Percentiles rank a stretch among this genome's conserved stretches.
These are phyloP conservation scores for Aphanomyces invadans DNA, from an alignment of 352 stramenopile species.

Conservation along the genomic window DNA sequence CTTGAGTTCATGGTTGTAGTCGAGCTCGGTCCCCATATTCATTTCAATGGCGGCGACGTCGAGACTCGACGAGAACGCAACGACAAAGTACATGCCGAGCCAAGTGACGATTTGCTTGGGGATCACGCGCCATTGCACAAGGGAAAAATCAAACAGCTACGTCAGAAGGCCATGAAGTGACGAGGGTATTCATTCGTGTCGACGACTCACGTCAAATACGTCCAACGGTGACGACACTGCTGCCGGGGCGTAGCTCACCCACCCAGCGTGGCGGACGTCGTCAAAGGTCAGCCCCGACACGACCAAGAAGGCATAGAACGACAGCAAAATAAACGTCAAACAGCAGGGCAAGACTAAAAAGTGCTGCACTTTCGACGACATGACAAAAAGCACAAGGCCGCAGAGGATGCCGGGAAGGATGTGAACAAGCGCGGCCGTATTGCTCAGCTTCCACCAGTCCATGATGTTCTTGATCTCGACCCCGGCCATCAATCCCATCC, in stretches of 20 bases:
- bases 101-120: slow-evolving; percentile 54
- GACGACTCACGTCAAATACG: slow-evolving; percentile 23
- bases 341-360: slow-evolving; percentile 58
- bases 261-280: slow-evolving; percentile 82
- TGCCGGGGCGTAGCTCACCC: slow-evolving; percentile 42
- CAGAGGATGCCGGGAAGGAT: slow-evolving; percentile 64
- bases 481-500: slow-evolving; percentile 79
- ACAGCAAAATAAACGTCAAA: slow-evolving; percentile 39
- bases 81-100: slow-evolving; percentile 92
- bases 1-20: slow-evolving; percentile 91
- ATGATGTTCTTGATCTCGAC: slow-evolving; percentile 53
- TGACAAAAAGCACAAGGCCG: slow-evolving; percentile 59
- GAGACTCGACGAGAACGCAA: slow-evolving; percentile 90
- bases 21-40: slow-evolving; percentile 85
- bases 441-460: slow-evolving; percentile 61
- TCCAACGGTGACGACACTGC: slow-evolving; percentile 3
- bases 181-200: too few relatives aligned
- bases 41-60: slow-evolving; percentile 94
- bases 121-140: slow-evolving; percentile 73
- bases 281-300: slow-evolving; percentile 63
- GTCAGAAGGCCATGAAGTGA: slow-evolving; percentile 27
- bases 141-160: slow-evolving; percentile 55
- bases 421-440: slow-evolving; percentile 53
- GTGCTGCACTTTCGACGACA: slow-evolving; percentile 57
- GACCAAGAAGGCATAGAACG: slow-evolving; percentile 85